Conservation (phyloP, 768 basidiomycete genomes). For the Cystobasidium ongulense region DNA sequence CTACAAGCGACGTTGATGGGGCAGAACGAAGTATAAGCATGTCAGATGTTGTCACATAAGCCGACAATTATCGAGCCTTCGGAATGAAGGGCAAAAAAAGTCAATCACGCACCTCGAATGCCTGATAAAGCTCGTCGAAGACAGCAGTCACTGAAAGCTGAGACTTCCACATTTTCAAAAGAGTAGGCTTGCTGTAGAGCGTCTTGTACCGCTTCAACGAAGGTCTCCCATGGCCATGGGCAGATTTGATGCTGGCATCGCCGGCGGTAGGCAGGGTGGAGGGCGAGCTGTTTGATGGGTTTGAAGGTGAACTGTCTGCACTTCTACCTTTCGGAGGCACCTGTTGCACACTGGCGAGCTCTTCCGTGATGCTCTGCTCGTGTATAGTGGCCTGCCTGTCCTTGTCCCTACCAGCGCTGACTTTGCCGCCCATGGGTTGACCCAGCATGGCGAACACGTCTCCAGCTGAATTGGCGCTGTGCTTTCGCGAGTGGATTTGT, state of each 20-base stretch:
- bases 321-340: neutral
- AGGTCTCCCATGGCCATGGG: neutral
- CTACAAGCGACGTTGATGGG: neutral
- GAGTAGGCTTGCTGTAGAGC: neutral
- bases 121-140: conserved; percentile 5
- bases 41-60: neutral
- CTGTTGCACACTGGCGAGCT: neutral
- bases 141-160: neutral
- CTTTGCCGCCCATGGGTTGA: neutral
- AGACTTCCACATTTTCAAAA: conserved; percentile 4
- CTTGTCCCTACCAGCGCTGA: conserved; percentile 1
- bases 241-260: neutral
- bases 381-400: neutral
- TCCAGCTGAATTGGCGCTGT: conserved; percentile 23
- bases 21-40: neutral
- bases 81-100: neutral
- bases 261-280: neutral
- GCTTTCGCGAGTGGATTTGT: conserved; percentile 6
- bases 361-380: neutral
- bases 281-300: neutral
- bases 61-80: neutral
- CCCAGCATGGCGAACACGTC: conserved; percentile 30
- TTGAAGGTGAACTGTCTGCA: neutral
- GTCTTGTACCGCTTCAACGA: neutral
- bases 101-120: conserved; percentile 18